phyloP scores from a whole-genome alignment of 345 rosid genomes.

The Cochlearia excelsa region DNA sequence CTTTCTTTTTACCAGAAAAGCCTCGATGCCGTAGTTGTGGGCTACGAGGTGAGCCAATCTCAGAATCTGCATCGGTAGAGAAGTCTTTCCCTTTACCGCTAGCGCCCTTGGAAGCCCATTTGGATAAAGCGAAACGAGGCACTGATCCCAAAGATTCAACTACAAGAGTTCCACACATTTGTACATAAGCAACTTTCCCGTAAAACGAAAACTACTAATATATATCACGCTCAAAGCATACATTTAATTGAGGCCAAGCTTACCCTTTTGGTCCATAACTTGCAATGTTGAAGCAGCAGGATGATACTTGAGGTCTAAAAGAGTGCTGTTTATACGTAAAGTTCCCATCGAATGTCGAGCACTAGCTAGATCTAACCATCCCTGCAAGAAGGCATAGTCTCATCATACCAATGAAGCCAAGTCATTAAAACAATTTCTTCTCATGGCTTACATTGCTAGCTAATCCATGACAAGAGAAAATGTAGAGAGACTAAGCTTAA shows the following conservation, averaged over 20 bases:
- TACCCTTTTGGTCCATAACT: slow-evolving; percentile 46
- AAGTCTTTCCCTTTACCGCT: slow-evolving; percentile 33
- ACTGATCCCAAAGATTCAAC: slow-evolving; percentile 43
- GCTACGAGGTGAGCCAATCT: slow-evolving; percentile 38
- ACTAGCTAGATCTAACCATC: slow-evolving; percentile 89
- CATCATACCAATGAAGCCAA: neutral
- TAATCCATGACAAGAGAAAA: neutral
- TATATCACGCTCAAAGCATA: neutral
- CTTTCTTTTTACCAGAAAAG: slow-evolving; percentile 46
- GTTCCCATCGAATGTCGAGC: slow-evolving; percentile 93
- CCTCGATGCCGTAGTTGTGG: slow-evolving; percentile 51
- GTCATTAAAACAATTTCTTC: neutral
- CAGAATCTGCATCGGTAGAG: slow-evolving; percentile 30
- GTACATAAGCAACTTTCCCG: neutral
- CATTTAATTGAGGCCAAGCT: slow-evolving; percentile 13
- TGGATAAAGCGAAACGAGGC: slow-evolving; percentile 56
- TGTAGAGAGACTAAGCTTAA: neutral
- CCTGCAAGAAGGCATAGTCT: slow-evolving; percentile 40
- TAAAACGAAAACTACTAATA: neutral
- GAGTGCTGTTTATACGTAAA: slow-evolving; percentile 64
- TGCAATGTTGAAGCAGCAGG: slow-evolving; percentile 68
- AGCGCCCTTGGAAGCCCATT: slow-evolving; percentile 57
- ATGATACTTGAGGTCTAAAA: slow-evolving; percentile 71
- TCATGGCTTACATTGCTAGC: slow-evolving; percentile 1
- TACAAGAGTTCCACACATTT: slow-evolving; percentile 24